Percentiles rank a stretch among this genome's conserved stretches.
These are phyloP conservation scores for Styphnolobium japonicum DNA, from an alignment of 306 rosid species.

Conservation along the genomic window DNA sequence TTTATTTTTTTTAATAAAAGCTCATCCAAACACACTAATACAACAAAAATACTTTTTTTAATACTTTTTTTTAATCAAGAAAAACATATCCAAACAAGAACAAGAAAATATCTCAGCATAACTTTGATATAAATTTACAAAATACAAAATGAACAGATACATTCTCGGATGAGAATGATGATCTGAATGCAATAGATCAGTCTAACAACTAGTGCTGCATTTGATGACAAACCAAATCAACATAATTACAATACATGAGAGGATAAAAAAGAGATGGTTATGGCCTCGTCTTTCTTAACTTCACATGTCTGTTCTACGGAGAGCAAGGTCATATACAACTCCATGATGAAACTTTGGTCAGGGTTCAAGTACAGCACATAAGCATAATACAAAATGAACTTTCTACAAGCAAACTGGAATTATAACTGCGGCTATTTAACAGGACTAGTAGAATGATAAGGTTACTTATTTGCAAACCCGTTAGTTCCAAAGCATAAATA, in stretches of 20 bases:
- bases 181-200: no score
- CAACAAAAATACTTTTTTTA: no score
- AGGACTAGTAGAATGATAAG: slow-evolving; percentile 17
- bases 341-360: slow-evolving; percentile 2
- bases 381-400: slow-evolving; percentile 27
- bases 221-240: slow-evolving; percentile 21
- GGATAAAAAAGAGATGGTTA: slow-evolving; percentile 19
- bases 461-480: slow-evolving; percentile 32
- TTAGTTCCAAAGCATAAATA: slow-evolving; percentile 35
- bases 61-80: no score
- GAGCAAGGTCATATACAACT: slow-evolving; percentile 18
- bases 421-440: slow-evolving; percentile 21
- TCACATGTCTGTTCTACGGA: slow-evolving; percentile 30
- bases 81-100: no score
- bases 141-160: no score
- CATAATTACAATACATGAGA: slow-evolving; percentile 23
- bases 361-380: slow-evolving; percentile 16
- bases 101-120: no score
- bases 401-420: slow-evolving; percentile 30
- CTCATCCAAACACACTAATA: no score
- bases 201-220: neutral
- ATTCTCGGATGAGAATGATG: no score
- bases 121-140: no score
- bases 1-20: no score
- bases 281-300: slow-evolving; percentile 27